phyloP scores from a whole-genome alignment of 768 basidiomycete genomes.

The Termitomyces sp. region DNA sequence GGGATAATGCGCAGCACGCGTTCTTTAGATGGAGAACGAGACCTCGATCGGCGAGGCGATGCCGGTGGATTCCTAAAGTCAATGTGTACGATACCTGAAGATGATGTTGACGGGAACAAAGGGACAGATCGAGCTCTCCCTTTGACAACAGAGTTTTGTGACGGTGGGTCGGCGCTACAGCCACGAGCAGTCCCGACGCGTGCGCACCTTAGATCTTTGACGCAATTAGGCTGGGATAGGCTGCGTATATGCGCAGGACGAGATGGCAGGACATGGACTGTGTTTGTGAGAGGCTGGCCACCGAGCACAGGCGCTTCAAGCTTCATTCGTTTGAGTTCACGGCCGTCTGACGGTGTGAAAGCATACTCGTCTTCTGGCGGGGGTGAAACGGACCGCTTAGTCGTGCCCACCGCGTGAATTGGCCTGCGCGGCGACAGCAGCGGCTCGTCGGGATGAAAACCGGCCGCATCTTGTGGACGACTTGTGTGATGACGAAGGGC shows the following conservation, averaged over 20 bases:
- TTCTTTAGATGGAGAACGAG: slow-evolving; percentile 41
- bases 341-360: slow-evolving; percentile 18
- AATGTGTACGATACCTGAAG: slow-evolving; percentile 25
- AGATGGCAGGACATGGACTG: slow-evolving; percentile 5
- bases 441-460: slow-evolving; percentile 32
- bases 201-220: slow-evolving; percentile 18
- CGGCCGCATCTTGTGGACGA: slow-evolving; percentile 1
- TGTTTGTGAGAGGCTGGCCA: slow-evolving; percentile 11
- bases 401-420: slow-evolving; percentile 12
- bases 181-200: slow-evolving; percentile 20
- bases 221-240: slow-evolving; percentile 27
- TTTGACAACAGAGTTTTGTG: slow-evolving; percentile 19
- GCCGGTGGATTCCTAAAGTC: slow-evolving; percentile 38
- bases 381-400: slow-evolving; percentile 39
- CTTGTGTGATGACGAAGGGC: slow-evolving; percentile 19
- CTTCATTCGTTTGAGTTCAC: slow-evolving; percentile 32
- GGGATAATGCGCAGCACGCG: slow-evolving; percentile 24
- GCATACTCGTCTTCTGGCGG: slow-evolving; percentile 25
- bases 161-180: slow-evolving; percentile 16
- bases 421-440: slow-evolving; percentile 38
- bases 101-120: slow-evolving; percentile 26
- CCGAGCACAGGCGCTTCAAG: slow-evolving; percentile 14
- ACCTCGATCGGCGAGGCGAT: slow-evolving; percentile 34
- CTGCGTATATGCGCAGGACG: slow-evolving; percentile 26
- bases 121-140: slow-evolving; percentile 43